Percentiles rank a stretch among this genome's conserved stretches.
Conservation (phyloP, 345 rosid genomes). For the Microthlaspi erraticum region DNA sequence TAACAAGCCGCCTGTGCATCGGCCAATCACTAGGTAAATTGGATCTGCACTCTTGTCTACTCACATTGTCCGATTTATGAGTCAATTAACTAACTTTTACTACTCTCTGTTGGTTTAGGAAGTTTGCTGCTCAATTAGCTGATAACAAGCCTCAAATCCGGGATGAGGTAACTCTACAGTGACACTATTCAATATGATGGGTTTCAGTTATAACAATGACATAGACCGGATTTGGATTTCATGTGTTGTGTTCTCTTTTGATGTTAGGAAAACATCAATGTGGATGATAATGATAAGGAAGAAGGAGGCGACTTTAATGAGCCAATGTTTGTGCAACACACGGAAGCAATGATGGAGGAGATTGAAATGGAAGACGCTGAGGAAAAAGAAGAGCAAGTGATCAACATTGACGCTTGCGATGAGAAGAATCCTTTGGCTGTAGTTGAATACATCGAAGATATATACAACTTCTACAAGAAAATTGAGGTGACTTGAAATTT, state of each 20-base stretch:
- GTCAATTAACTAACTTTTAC: slow-evolving; percentile 6
- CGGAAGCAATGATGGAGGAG: slow-evolving; percentile 86
- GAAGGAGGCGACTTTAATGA: slow-evolving; percentile 47
- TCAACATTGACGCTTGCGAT: slow-evolving; percentile 68
- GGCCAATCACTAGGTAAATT: slow-evolving; percentile 83
- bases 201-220: slow-evolving; percentile 22
- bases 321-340: slow-evolving; percentile 82
- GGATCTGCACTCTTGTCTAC: slow-evolving; percentile 24
- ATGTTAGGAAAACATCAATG: slow-evolving; percentile 58
- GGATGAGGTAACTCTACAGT: slow-evolving; percentile 51
- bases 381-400: slow-evolving; percentile 46
- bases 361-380: slow-evolving; percentile 85
- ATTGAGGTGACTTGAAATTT: slow-evolving; percentile 16
- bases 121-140: slow-evolving; percentile 79
- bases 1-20: slow-evolving; percentile 64
- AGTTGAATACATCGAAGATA: slow-evolving; percentile 76
- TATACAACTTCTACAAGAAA: slow-evolving; percentile 51
- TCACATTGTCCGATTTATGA: slow-evolving; percentile 23
- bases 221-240: neutral
- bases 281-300: slow-evolving; percentile 45
- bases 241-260: slow-evolving; percentile 1
- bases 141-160: slow-evolving; percentile 52
- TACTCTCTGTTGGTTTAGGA: slow-evolving; percentile 52
- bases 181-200: slow-evolving; percentile 8
- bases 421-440: slow-evolving; percentile 74